Base-by-base conservation (phyloP, 1,284 basidiomycete species). In the Sporisorium exsertum region DNA sequence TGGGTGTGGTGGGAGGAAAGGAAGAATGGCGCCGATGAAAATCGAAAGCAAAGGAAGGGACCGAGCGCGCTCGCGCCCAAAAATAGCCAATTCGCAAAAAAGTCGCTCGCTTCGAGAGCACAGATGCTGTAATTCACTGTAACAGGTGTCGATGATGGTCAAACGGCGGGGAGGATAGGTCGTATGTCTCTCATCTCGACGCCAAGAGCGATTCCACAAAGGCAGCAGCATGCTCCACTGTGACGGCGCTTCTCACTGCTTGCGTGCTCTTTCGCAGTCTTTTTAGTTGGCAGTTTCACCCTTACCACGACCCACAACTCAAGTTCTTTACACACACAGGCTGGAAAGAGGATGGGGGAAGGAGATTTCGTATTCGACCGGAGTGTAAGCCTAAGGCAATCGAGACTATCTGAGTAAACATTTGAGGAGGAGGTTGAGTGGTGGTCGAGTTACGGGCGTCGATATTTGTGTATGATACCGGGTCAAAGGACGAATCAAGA, bases 11-110 rank as follows among this genome's bases (percentile, higher is more conserved):
- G 29, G 27, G n/a, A n/a, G n/a, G n/a, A n/a, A 27, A n/a, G 18
- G 49, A 33, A 50, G 27, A 50, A 32, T 5, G 49, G 8, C n/a
- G 27, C 9, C 9, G 49, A 50, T 27, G 49, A n/a, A 43, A 32
- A n/a, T 50, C 27, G 15, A 6, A 50, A 49, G 26, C 18, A 32
- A 50, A 32, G 37, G 5, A 47, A 47, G 26, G 27, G 49, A 32
- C 29, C n/a, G 49, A 50, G 49, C 49, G 49, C 49, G 29, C 40
- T 43, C n/a, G 40, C 40, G 26, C n/a, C 29, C 49, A 32, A 50
- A 50, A 50, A 33, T 50, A 33, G 13, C 49, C 27, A 50, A 50
- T 16, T 18, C 5, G 22, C 15, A 16, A 47, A 47, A 27, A 27
- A 27, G 24, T 47, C 15, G 46, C 18, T 27, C 46, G 22, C 8